These are phyloP conservation scores for Dactylellina sp. DNA, from an alignment of 2,329 filamentous ascomycete genomes.

Conservation along the genomic window DNA sequence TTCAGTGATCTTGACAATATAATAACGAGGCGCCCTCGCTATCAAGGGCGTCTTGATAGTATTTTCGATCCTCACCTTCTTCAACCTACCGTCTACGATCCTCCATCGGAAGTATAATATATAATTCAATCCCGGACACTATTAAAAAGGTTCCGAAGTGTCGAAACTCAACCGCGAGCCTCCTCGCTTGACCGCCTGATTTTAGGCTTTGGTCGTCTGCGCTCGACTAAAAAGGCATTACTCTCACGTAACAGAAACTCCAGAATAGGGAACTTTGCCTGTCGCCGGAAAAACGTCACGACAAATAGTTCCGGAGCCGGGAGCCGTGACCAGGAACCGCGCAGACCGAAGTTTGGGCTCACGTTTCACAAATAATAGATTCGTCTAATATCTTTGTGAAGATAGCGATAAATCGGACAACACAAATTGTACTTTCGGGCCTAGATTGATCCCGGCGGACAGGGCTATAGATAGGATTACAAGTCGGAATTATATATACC, in stretches of 20 bases:
- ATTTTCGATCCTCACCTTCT: background rate
- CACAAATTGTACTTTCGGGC: slow-evolving; percentile 10
- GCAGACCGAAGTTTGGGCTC: slow-evolving; percentile 22
- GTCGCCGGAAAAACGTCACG: slow-evolving; percentile 30
- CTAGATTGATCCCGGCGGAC: slow-evolving; percentile 7
- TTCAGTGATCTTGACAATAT: slow-evolving; percentile 30
- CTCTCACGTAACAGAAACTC: slow-evolving; percentile 56
- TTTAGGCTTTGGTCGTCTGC: slow-evolving; percentile 29
- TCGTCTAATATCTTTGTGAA: slow-evolving; percentile 40
- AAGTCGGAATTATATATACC: slow-evolving; percentile 33
- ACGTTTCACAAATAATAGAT: slow-evolving; percentile 56
- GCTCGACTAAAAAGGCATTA: slow-evolving; percentile 45
- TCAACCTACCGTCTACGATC: background rate
- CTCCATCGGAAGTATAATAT: background rate
- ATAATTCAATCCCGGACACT: background rate
- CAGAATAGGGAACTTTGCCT: slow-evolving; percentile 23
- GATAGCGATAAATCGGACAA: slow-evolving; percentile 39
- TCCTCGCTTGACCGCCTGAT: slow-evolving; percentile 8
- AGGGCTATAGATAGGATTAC: slow-evolving; percentile 31
- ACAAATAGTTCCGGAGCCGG: slow-evolving; percentile 29
- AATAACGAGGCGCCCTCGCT: slow-evolving; percentile 26
- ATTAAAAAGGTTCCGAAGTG: background rate
- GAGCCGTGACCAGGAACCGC: slow-evolving; percentile 12
- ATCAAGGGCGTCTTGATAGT: background rate
- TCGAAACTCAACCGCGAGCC: slow-evolving; percentile 2